A percentile compares a stretch with the other conserved stretches of the same genome.
Evolutionary conservation across 2,329 filamentous ascomycete genomes (phyloP).

Genomic region (Stachybotrys echinatus): DNA sequence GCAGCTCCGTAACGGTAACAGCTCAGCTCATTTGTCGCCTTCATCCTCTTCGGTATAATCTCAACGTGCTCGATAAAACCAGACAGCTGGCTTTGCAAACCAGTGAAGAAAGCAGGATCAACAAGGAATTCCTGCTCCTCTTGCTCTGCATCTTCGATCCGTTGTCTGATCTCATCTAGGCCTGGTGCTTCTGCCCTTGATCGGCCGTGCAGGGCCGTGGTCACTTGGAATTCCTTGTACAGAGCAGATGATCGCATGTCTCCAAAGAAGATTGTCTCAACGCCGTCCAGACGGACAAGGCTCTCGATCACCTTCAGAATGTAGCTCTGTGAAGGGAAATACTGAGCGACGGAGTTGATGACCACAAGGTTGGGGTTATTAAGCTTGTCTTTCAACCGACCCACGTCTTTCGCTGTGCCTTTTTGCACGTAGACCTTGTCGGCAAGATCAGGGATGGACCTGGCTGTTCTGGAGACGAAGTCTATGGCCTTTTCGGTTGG

Average conservation of each 20-base stretch:
- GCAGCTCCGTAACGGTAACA: constrained; percentile 21
- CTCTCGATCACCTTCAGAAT: constrained; percentile 1
- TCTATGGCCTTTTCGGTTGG: not conserved
- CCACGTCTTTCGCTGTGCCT: not conserved
- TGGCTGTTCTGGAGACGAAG: not conserved
- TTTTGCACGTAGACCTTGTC: not conserved
- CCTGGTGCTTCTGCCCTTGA: not conserved
- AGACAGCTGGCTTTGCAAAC: constrained; percentile 3
- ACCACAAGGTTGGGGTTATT: not conserved
- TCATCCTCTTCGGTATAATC: constrained; percentile 21
- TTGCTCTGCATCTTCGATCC: constrained; percentile 8
- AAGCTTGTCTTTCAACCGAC: not conserved
- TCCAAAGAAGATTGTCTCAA: constrained; percentile 11
- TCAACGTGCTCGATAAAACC: constrained; percentile 18
- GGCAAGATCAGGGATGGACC: not conserved
- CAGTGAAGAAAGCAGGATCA: constrained; percentile 16
- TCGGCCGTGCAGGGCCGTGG: not conserved
- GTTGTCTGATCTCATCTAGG: constrained; percentile 4
- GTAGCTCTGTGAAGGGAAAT: constrained; percentile 6
- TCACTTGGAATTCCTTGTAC: constrained; percentile 6
- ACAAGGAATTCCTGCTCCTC: constrained; percentile 13
- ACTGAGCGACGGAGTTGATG: constrained; percentile 5
- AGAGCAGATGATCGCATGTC: constrained; percentile 13
- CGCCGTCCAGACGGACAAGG: not conserved
- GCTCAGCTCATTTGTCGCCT: constrained; percentile 21